Percentiles rank a stretch among this genome's conserved stretches.
Evolutionary conservation across 306 rosid species (phyloP).

Genomic region (Citrullus mucosospermus): DNA sequence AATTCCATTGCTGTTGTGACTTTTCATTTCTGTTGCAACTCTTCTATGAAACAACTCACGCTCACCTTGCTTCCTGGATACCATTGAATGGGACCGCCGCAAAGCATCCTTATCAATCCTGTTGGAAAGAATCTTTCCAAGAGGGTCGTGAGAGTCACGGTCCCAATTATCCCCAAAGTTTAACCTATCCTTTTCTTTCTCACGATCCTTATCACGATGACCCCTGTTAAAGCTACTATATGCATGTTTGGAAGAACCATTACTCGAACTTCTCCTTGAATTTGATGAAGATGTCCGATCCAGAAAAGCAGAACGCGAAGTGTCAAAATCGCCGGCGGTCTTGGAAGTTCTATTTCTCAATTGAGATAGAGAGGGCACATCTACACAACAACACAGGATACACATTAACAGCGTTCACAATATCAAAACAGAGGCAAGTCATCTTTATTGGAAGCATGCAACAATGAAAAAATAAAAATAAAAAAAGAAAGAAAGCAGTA

Average conservation of each 20-base stretch:
- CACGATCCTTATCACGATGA: slow-evolving; percentile 93
- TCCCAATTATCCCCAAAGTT: slow-evolving; percentile 68
- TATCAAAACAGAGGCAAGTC: not conserved
- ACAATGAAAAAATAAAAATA: not conserved
- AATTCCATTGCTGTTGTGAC: slow-evolving; percentile 39
- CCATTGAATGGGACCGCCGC: slow-evolving; percentile 77
- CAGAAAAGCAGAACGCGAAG: slow-evolving; percentile 59
- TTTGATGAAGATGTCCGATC: slow-evolving; percentile 76
- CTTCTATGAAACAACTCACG: slow-evolving; percentile 39
- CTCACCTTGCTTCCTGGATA: slow-evolving; percentile 68
- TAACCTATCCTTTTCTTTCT: slow-evolving; percentile 80
- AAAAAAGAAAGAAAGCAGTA: slow-evolving; percentile 7
- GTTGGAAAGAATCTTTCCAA: slow-evolving; percentile 40
- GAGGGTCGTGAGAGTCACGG: slow-evolving; percentile 50
- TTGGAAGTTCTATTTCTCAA: slow-evolving; percentile 56
- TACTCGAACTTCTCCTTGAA: slow-evolving; percentile 61
- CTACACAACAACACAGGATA: slow-evolving; percentile 31
- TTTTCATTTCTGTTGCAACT: slow-evolving; percentile 40
- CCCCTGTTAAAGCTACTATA: slow-evolving; percentile 88
- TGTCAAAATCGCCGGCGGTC: slow-evolving; percentile 51
- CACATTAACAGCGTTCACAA: not conserved
- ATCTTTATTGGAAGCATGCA: not conserved
- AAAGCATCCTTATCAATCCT: slow-evolving; percentile 73
- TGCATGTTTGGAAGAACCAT: slow-evolving; percentile 90
- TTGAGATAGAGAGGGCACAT: slow-evolving; percentile 36